Evolutionary conservation across 176 grass and related monocot species (phyloP).

Genomic region (Carex myosuroides): DNA sequence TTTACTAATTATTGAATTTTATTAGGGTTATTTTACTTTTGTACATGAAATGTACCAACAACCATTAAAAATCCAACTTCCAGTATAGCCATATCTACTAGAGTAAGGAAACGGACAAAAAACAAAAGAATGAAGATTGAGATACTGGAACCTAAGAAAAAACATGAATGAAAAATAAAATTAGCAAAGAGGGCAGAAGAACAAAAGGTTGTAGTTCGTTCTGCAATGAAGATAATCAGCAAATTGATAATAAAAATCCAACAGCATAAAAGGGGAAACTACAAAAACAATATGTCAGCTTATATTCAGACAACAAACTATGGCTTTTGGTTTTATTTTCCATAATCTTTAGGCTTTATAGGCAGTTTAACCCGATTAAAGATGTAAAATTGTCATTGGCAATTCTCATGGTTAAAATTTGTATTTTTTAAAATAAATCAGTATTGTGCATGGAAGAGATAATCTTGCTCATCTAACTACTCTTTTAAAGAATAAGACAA

Average conservation of each 20-base stretch:
- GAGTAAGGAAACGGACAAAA: neutral
- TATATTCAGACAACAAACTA: neutral
- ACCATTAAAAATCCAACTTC: neutral
- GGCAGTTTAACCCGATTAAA: neutral
- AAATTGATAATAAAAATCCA: neutral
- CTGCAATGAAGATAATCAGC: constrained; percentile 5
- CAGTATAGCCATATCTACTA: neutral
- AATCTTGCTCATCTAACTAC: too few relatives aligned
- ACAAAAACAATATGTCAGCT: neutral
- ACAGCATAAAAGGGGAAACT: neutral
- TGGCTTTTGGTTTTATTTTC: neutral
- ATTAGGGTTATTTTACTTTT: too few relatives aligned
- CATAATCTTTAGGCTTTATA: neutral
- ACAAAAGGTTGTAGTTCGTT: neutral
- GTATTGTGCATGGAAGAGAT: neutral
- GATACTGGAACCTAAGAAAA: neutral
- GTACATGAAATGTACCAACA: neutral
- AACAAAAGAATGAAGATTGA: neutral
- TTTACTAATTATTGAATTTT: neutral
- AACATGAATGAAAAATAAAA: neutral
- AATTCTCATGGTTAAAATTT: neutral
- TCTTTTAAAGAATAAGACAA: neutral
- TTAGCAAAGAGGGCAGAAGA: neutral
- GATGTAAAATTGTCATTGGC: neutral
- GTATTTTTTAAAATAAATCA: neutral